phyloP scores from a whole-genome alignment of 2,329 filamentous ascomycete species.

The Alternaria sp. region DNA sequence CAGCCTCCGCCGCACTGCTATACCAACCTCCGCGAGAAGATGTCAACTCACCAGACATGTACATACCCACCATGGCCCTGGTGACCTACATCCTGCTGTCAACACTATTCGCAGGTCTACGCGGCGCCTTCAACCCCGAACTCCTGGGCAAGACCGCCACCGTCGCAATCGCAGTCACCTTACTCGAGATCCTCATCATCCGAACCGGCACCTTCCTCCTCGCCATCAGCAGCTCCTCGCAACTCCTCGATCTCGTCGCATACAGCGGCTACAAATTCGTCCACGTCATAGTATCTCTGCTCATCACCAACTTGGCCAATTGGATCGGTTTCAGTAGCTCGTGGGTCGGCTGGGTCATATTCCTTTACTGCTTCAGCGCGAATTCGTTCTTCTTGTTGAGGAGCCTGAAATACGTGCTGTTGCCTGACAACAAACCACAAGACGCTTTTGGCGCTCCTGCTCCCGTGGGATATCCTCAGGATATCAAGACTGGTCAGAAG shows the following conservation, averaged over 20 bases:
- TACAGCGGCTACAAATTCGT: constrained; percentile 99
- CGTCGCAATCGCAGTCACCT: constrained; percentile 79
- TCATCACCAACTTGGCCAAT: constrained; percentile 67
- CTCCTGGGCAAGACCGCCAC: constrained; percentile 88
- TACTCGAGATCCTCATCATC: constrained; percentile 86
- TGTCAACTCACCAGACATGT: constrained; percentile 98
- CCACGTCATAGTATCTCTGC: constrained; percentile 88
- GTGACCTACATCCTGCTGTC: constrained; percentile 97
- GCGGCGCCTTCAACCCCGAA: constrained; percentile 92
- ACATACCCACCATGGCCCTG: constrained; percentile 95
- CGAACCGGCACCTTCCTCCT: constrained; percentile 94
- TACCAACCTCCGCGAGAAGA: constrained; percentile 94
- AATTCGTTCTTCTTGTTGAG: constrained; percentile 96
- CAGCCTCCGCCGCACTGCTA: constrained; percentile 17
- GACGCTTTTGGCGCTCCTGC: constrained; percentile 33
- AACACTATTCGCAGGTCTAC: constrained; percentile 85
- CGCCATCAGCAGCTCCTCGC: constrained; percentile 90
- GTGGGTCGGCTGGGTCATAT: constrained; percentile 87
- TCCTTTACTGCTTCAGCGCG: constrained; percentile 88
- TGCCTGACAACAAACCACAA: constrained; percentile 68
- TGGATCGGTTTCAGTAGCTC: constrained; percentile 82
- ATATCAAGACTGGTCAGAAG: constrained; percentile 73
- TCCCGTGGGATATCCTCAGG: constrained; percentile 65
- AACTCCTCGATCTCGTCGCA: constrained; percentile 90
- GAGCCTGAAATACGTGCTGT: constrained; percentile 91